These are phyloP conservation scores for Thermomyces lanuginosus DNA, from an alignment of 2,329 filamentous ascomycete genomes.

Conservation along the genomic window DNA sequence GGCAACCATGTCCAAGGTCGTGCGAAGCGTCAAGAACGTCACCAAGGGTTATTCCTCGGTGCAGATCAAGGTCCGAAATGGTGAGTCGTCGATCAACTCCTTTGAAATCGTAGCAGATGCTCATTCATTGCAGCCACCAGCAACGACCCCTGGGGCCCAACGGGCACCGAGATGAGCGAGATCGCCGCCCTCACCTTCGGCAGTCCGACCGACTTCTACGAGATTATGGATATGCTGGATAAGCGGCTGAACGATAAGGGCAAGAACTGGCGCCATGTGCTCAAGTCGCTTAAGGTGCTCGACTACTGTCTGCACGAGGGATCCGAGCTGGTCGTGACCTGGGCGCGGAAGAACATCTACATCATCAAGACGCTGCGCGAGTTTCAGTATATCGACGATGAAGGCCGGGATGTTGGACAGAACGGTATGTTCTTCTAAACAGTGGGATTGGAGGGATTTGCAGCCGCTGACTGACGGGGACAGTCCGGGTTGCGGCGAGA, in stretches of 20 bases:
- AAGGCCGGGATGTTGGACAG: slow-evolving; percentile 85
- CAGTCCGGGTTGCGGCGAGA: slow-evolving; percentile 90
- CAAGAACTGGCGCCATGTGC: slow-evolving; percentile 97
- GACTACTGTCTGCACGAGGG: slow-evolving; percentile 97
- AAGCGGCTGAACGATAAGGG: slow-evolving; percentile 98
- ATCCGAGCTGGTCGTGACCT: slow-evolving; percentile 89
- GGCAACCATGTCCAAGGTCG: slow-evolving; percentile 74
- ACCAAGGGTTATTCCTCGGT: slow-evolving; percentile 95
- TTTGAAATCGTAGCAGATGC: background rate
- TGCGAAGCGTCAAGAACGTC: slow-evolving; percentile 96
- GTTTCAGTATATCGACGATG: slow-evolving; percentile 92
- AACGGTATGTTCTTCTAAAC: slow-evolving; percentile 51
- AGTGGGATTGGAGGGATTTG: background rate
- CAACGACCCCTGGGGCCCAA: slow-evolving; percentile 97
- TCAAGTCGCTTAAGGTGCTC: slow-evolving; percentile 93
- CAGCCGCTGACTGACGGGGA: slow-evolving; percentile 2
- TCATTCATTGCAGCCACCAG: slow-evolving; percentile 55
- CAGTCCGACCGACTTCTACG: slow-evolving; percentile 93
- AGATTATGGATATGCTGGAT: slow-evolving; percentile 99
- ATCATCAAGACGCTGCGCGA: slow-evolving; percentile 97
- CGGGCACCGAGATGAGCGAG: slow-evolving; percentile 95
- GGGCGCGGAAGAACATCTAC: slow-evolving; percentile 95
- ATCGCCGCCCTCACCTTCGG: slow-evolving; percentile 97
- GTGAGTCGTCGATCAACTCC: slow-evolving; percentile 35
- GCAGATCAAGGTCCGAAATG: slow-evolving; percentile 97